These are phyloP conservation scores for Mucor piriformis DNA, from an alignment of 371 early-diverging fungal genomes.

Conservation along the genomic window DNA sequence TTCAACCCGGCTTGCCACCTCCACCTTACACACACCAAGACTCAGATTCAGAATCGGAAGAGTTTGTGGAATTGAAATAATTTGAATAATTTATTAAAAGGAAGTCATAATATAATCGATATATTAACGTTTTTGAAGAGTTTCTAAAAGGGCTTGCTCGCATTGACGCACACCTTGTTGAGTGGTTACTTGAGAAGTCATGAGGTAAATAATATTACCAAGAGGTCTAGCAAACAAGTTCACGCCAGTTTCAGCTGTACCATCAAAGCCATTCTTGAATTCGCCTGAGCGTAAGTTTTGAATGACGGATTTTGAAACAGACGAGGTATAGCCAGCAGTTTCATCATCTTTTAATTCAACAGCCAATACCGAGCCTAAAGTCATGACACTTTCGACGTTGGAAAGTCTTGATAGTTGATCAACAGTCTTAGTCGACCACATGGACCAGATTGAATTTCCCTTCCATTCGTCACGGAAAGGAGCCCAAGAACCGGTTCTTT, in stretches of 20 bases:
- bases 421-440: conserved; percentile 58
- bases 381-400: conserved; percentile 72
- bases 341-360: conserved; percentile 65
- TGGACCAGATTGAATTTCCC: conserved; percentile 49
- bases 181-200: conserved; percentile 68
- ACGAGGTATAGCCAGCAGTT: conserved; percentile 62
- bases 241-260: conserved; percentile 35
- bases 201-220: conserved; percentile 80
- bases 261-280: conserved; percentile 37
- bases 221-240: conserved; percentile 70
- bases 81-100: neutral
- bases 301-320: conserved; percentile 51
- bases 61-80: neutral
- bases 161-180: conserved; percentile 54
- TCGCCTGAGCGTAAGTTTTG: conserved; percentile 44
- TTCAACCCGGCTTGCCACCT: conserved; percentile 3
- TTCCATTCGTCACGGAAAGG: conserved; percentile 53
- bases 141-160: conserved; percentile 52
- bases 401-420: conserved; percentile 56
- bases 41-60: neutral
- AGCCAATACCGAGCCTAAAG: conserved; percentile 75
- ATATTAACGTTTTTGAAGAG: conserved; percentile 9
- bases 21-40: neutral
- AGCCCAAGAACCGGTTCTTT: conserved; percentile 24
- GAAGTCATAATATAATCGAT: no score